A percentile compares a stretch with the other conserved stretches of the same genome.
These are phyloP conservation scores for Pisolithus sp. DNA, from an alignment of 768 basidiomycete species.

Conservation along the genomic window DNA sequence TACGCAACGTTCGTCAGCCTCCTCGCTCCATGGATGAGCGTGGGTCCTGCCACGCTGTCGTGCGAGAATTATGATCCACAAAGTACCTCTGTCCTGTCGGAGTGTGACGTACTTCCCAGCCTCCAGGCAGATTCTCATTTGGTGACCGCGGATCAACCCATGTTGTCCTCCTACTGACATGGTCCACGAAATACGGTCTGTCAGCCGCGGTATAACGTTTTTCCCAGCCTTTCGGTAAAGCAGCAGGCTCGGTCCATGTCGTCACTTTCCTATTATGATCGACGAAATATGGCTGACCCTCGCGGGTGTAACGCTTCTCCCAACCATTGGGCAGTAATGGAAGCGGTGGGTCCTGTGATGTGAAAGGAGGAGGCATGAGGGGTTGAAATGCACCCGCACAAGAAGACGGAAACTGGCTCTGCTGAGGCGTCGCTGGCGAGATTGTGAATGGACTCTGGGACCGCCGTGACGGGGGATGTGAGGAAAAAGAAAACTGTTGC, in stretches of 20 bases:
- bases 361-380: not conserved
- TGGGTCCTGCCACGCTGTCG: conserved; percentile 94
- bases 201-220: conserved; percentile 63
- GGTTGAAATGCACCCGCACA: not conserved
- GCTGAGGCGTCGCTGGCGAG: too few relatives aligned
- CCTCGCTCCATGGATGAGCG: conserved; percentile 46
- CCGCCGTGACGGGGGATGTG: not conserved
- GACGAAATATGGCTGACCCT: conserved; percentile 72
- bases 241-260: conserved; percentile 68
- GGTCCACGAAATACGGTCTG: conserved; percentile 82
- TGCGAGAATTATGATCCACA: conserved; percentile 85
- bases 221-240: conserved; percentile 79
- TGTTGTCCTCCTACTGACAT: conserved; percentile 71
- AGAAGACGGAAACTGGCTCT: too few relatives aligned
- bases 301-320: conserved; percentile 73
- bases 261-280: conserved; percentile 80
- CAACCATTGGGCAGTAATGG: conserved; percentile 62
- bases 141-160: conserved; percentile 54
- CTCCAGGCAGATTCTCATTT: conserved; percentile 69
- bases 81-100: conserved; percentile 82
- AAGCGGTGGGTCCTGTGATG: not conserved
- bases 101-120: conserved; percentile 95
- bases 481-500: not conserved
- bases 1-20: too few relatives aligned
- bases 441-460: not conserved